Percentiles rank a stretch among this genome's conserved stretches.
phyloP scores from a whole-genome alignment of 495 filamentous ascomycete genomes.

The Xylaria longipes region DNA sequence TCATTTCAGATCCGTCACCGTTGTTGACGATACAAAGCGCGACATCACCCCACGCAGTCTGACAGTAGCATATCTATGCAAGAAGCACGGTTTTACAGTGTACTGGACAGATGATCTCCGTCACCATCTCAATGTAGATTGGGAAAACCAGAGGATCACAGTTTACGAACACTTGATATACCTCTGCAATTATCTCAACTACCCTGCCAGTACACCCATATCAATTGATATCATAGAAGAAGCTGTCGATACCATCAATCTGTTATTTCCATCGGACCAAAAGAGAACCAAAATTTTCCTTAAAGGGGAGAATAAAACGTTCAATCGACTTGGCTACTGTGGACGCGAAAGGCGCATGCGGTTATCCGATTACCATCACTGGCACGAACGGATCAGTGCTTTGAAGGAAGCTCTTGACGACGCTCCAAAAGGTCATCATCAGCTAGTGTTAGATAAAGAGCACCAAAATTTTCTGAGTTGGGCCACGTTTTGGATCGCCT shows the following conservation, averaged over 20 bases:
- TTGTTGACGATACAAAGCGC: slow-evolving; percentile 3
- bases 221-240: background rate
- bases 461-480: background rate
- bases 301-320: background rate
- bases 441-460: background rate
- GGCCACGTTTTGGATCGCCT: slow-evolving; percentile 8
- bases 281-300: slow-evolving; percentile 8
- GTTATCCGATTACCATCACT: background rate
- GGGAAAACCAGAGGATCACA: background rate
- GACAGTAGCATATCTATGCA: background rate
- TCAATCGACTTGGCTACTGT: background rate
- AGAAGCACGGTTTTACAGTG: background rate
- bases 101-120: background rate
- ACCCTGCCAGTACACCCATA: background rate
- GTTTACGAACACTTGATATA: slow-evolving; percentile 10
- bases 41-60: background rate
- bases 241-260: slow-evolving; percentile 6
- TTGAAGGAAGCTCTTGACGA: slow-evolving; percentile 5
- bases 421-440: background rate
- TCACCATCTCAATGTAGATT: background rate
- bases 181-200: background rate
- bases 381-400: background rate
- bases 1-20: background rate
- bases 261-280: background rate
- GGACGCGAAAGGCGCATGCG: slow-evolving; percentile 1